Evolutionary conservation across 1,284 basidiomycete species (phyloP).

Genomic region (Ganoderma boninense): DNA sequence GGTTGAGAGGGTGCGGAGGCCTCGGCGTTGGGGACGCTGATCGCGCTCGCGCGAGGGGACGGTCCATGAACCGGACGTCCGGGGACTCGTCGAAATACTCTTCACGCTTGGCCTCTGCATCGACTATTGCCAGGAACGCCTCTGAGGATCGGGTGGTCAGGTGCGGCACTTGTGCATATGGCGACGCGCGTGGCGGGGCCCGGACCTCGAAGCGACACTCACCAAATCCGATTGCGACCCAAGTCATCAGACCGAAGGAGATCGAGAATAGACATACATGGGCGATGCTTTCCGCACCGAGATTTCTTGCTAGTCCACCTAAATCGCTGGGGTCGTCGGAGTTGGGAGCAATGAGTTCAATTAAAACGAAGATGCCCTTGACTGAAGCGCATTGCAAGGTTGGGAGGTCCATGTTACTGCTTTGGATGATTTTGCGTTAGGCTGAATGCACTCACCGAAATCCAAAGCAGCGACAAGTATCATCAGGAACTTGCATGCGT

Average conservation of each 20-base stretch:
- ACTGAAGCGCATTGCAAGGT: not conserved
- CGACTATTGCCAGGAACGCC: not conserved
- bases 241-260: not conserved
- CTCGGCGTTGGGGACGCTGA: not conserved
- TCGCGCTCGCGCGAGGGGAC: not conserved
- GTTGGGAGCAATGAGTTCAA: not conserved
- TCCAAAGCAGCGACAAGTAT: not conserved
- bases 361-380: not conserved
- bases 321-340: not conserved
- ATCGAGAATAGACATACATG: not conserved
- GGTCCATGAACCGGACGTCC: not conserved
- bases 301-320: not conserved
- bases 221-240: not conserved
- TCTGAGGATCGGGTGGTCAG: not conserved
- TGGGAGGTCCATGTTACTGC: not conserved
- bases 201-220: not conserved
- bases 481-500: not conserved
- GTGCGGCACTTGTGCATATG: not conserved
- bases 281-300: not conserved
- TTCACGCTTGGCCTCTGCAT: not conserved
- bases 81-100: not conserved
- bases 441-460: not conserved
- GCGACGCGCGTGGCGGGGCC: not conserved
- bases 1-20: conserved; percentile 1
- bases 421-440: too few species aligned